These are phyloP conservation scores for Arctium lappa DNA, from an alignment of 129 eudicot species.

Conservation along the genomic window DNA sequence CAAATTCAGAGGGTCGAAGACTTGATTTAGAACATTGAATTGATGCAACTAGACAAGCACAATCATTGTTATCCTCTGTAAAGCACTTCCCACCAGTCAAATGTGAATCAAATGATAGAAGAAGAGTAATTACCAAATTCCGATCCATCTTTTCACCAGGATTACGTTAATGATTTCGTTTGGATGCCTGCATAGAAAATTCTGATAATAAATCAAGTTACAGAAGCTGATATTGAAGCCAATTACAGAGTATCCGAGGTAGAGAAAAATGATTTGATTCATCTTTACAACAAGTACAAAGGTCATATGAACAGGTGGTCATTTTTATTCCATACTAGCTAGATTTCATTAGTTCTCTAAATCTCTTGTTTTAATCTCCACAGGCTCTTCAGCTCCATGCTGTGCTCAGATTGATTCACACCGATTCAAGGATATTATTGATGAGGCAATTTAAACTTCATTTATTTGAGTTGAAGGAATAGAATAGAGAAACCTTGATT, in stretches of 20 bases:
- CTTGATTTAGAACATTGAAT: constrained; percentile 12
- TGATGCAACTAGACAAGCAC: constrained; percentile 24
- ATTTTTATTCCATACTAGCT: background rate
- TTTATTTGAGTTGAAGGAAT: background rate
- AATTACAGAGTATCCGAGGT: constrained; percentile 88
- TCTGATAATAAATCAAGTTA: constrained; percentile 35
- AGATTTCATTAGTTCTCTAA: background rate
- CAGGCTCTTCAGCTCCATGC: constrained; percentile 95
- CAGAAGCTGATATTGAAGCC: constrained; percentile 89
- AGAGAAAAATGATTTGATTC: constrained; percentile 81
- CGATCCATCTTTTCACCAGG: no score
- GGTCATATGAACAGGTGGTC: constrained; percentile 84
- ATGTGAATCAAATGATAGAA: constrained; percentile 13
- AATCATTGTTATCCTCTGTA: constrained; percentile 21
- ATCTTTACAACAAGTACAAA: constrained; percentile 72
- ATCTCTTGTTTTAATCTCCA: background rate
- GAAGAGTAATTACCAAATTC: background rate
- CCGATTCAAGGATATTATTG: constrained; percentile 88
- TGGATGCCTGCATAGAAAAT: no score
- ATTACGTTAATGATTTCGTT: no score
- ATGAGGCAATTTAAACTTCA: constrained; percentile 67
- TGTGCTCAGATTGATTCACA: constrained; percentile 98
- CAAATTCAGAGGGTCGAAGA: constrained; percentile 20
- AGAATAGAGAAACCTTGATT: background rate
- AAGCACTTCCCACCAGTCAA: constrained; percentile 12